Conservation (phyloP, 176 grass and related monocot genomes). For the Musa beccarii region DNA sequence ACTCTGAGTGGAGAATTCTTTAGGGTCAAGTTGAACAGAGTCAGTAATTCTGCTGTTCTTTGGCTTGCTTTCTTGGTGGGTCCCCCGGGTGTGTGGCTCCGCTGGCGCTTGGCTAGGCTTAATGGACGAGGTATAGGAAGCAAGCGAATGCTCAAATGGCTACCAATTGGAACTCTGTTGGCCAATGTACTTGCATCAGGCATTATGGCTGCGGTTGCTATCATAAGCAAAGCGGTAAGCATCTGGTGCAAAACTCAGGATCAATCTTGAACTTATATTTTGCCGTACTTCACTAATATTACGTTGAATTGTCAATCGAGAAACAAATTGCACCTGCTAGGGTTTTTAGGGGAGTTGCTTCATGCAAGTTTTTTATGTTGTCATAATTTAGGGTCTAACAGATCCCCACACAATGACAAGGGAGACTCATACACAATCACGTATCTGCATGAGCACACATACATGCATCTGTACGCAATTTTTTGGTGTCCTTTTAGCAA, state of each 20-base stretch:
- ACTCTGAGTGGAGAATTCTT: conserved; percentile 52
- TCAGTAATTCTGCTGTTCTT: conserved; percentile 36
- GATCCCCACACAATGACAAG: no score
- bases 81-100: conserved; percentile 75
- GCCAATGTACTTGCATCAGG: conserved; percentile 81
- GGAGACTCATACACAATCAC: no score
- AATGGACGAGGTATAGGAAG: conserved; percentile 73
- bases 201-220: conserved; percentile 60
- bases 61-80: conserved; percentile 75
- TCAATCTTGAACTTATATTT: background rate
- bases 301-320: background rate
- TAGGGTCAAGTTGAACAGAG: conserved; percentile 37
- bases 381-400: no score
- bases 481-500: no score
- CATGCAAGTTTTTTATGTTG: no score
- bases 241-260: no score
- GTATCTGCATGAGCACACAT: no score
- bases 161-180: conserved; percentile 71
- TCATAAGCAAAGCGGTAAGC: conserved; percentile 58
- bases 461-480: no score
- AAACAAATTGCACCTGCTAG: background rate
- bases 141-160: conserved; percentile 51
- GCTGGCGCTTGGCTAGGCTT: conserved; percentile 80
- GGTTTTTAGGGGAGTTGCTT: no score
- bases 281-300: background rate